Conservation (phyloP, 306 rosid species). For the Medicago ruthenica region DNA sequence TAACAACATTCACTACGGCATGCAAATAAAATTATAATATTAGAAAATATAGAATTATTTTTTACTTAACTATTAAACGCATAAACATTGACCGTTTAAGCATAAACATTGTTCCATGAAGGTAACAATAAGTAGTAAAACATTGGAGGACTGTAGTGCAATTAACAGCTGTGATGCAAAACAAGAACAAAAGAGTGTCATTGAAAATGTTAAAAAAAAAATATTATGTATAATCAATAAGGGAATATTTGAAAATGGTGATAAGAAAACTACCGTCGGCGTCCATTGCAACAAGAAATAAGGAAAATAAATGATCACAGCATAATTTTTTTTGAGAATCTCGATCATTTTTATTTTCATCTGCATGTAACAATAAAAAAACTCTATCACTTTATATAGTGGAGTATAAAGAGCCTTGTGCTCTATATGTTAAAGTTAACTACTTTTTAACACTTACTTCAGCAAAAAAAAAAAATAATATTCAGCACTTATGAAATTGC, state of each 20-base stretch:
- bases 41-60: neutral
- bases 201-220: neutral
- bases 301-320: neutral
- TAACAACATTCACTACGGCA: too few species aligned
- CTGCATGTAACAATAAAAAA: neutral
- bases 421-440: neutral
- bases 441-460: neutral
- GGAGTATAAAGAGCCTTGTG: neutral
- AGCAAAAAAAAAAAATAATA: too few species aligned
- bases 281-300: neutral
- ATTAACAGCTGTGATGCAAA: neutral
- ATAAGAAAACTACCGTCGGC: neutral
- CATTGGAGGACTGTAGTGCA: neutral
- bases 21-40: too few species aligned
- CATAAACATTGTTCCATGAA: neutral
- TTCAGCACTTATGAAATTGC: neutral
- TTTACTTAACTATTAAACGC: neutral
- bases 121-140: neutral
- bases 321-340: neutral
- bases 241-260: neutral
- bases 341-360: neutral
- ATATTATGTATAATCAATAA: neutral
- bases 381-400: neutral
- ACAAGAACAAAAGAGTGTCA: neutral
- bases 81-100: neutral